Percentiles rank a stretch among this genome's conserved stretches.
Conservation (phyloP, 331 rosid genomes). For the Saraca asoca region DNA sequence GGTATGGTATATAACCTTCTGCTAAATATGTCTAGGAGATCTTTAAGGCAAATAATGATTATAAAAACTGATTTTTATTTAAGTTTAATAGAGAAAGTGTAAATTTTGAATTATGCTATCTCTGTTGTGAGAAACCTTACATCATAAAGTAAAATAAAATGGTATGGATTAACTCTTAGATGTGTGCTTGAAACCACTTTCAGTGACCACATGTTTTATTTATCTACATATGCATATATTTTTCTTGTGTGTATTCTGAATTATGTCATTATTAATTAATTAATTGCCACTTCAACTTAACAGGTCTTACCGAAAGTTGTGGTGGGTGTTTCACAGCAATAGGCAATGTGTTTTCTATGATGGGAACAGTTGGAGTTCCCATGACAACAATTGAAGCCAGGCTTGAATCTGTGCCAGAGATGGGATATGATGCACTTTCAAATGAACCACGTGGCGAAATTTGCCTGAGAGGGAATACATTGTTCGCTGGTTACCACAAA, state of each 20-base stretch:
- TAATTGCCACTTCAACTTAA: conserved; percentile 8
- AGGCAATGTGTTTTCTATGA: conserved; percentile 68
- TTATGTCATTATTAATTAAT: neutral
- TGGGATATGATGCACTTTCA: conserved; percentile 85
- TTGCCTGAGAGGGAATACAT: conserved; percentile 68
- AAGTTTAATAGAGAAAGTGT: neutral
- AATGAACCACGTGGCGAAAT: conserved; percentile 76
- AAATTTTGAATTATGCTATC: neutral
- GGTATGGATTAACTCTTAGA: too few relatives aligned
- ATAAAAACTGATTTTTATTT: neutral
- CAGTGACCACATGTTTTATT: neutral
- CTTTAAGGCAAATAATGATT: too few relatives aligned
- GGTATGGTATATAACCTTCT: conserved; percentile 50
- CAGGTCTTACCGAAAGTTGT: conserved; percentile 91
- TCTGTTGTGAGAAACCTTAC: conserved; percentile 10
- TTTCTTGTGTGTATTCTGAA: neutral
- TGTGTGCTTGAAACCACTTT: too few relatives aligned
- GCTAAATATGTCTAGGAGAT: neutral
- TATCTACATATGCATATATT: too few relatives aligned
- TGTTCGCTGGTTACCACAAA: conserved; percentile 86
- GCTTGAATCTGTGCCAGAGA: conserved; percentile 89
- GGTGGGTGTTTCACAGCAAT: conserved; percentile 81
- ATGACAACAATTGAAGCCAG: conserved; percentile 79
- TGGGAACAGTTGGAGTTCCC: conserved; percentile 83
- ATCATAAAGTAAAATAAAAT: neutral